phyloP scores from a whole-genome alignment of 2,329 filamentous ascomycete species.

The Botryotinia globosa region DNA sequence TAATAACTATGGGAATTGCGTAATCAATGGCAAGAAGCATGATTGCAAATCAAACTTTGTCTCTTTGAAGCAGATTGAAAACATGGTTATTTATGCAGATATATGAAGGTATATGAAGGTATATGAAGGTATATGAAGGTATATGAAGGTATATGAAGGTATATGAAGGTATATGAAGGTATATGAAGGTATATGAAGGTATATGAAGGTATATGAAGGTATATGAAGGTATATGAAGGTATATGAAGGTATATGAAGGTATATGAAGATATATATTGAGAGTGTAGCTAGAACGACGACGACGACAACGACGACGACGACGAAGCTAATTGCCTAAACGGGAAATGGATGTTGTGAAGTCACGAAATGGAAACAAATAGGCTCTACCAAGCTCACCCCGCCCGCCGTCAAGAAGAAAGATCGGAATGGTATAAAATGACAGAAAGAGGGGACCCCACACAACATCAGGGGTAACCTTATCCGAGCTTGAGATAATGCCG shows the following conservation, averaged over 20 bases:
- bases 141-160: too few relatives aligned
- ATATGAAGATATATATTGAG: constrained; percentile 15
- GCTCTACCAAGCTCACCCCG: neutral
- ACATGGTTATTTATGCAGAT: constrained; percentile 20
- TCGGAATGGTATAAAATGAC: too few relatives aligned
- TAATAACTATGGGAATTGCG: neutral
- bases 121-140: too few relatives aligned
- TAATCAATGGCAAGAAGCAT: neutral
- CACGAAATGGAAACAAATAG: constrained; percentile 27
- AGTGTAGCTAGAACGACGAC: constrained; percentile 22
- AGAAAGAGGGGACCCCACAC: constrained; percentile 16
- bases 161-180: too few relatives aligned
- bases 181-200: too few relatives aligned
- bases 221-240: too few relatives aligned
- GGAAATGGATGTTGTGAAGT: constrained; percentile 24
- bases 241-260: too few relatives aligned
- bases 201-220: too few relatives aligned
- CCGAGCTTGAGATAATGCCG: neutral
- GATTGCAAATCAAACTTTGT: neutral
- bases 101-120: constrained; percentile 18
- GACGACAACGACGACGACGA: constrained; percentile 25
- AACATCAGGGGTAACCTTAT: neutral
- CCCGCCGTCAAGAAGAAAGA: constrained; percentile 13
- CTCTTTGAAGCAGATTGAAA: constrained; percentile 14
- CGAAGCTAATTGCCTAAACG: constrained; percentile 28